Conservation (phyloP, 192 early-diverging fungal genomes). For the Coemansia sp. region DNA sequence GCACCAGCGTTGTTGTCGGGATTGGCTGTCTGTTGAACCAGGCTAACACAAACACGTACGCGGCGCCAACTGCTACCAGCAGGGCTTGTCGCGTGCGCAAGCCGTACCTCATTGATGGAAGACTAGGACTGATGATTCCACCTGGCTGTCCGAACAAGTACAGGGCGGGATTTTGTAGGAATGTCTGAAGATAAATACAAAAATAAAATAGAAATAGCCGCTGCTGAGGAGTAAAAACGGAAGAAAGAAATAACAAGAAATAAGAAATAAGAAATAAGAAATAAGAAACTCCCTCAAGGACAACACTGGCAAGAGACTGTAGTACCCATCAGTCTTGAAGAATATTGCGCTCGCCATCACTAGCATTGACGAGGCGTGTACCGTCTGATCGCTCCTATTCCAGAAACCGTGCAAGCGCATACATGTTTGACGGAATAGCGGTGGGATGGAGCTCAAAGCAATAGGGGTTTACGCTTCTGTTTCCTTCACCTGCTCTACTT, state of each 20-base stretch:
- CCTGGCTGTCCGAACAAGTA: neutral
- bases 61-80: constrained; percentile 45
- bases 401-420: no score
- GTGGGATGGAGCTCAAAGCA: no score
- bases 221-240: neutral
- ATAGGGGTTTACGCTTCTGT: neutral
- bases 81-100: constrained; percentile 46
- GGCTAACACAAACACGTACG: constrained; percentile 46
- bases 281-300: no score
- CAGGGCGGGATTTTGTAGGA: neutral
- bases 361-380: no score
- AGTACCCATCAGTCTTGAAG: no score
- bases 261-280: neutral
- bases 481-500: neutral
- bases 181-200: neutral
- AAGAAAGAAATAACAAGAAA: neutral
- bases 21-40: constrained; percentile 55
- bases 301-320: no score
- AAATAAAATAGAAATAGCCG: neutral
- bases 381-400: no score
- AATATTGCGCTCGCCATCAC: no score
- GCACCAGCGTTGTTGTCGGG: constrained; percentile 47
- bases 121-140: neutral
- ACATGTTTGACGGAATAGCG: no score
- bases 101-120: constrained; percentile 28